Conservation (phyloP, 768 basidiomycete species). For the Phanerodontia chrysosporium region DNA sequence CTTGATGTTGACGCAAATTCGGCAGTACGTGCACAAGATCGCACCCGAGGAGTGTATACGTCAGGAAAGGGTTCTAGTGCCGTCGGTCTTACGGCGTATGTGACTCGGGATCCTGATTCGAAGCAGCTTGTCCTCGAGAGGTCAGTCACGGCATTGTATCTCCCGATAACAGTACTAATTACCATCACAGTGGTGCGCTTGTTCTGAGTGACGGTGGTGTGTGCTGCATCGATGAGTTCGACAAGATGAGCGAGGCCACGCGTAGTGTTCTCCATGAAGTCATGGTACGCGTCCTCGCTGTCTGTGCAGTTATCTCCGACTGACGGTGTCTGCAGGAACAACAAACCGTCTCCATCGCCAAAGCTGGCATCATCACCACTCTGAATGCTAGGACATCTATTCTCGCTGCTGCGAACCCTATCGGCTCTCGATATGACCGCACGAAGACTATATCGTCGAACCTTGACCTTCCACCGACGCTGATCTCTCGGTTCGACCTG, state of each 20-base stretch:
- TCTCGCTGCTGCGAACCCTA: conserved; percentile 95
- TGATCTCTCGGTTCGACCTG: conserved; percentile 97
- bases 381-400: conserved; percentile 98
- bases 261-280: conserved; percentile 98
- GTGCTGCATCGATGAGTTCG: conserved; percentile 98
- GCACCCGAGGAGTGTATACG: conserved; percentile 97
- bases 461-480: conserved; percentile 94
- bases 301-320: not conserved
- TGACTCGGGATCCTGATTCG: conserved; percentile 96
- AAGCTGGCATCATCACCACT: conserved; percentile 98
- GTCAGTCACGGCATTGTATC: conserved; percentile 33
- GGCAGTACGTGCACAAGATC: conserved; percentile 96
- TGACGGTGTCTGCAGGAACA: conserved; percentile 69
- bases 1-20: conserved; percentile 9
- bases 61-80: conserved; percentile 98
- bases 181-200: conserved; percentile 80
- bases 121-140: conserved; percentile 98
- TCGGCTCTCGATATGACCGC: conserved; percentile 92
- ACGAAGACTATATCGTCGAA: conserved; percentile 90
- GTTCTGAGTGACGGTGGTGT: conserved; percentile 95
- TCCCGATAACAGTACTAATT: not conserved
- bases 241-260: conserved; percentile 98
- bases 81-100: conserved; percentile 97
- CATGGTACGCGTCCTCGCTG: conserved; percentile 55
- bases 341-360: conserved; percentile 99